Evolutionary conservation across 352 stramenopile species (phyloP).

Genomic region (Phytophthora fragariaefolia): DNA sequence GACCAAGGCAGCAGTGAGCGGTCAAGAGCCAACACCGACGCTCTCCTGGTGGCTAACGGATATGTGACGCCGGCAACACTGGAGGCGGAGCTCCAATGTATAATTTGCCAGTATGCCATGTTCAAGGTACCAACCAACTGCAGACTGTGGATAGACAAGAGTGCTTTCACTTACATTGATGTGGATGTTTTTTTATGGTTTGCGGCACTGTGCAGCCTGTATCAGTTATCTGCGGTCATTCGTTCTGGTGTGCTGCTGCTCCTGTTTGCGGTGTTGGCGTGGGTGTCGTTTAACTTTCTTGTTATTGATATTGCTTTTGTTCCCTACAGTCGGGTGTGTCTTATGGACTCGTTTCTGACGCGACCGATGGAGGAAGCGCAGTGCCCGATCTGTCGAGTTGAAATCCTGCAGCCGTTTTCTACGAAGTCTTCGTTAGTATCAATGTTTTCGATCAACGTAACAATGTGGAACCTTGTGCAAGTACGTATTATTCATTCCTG

Average conservation of each 20-base stretch:
- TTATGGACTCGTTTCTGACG: conserved; percentile 57
- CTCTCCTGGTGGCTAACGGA: conserved; percentile 25
- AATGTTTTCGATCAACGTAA: conserved; percentile 70
- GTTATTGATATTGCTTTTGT: neutral
- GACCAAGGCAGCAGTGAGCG: conserved; percentile 1
- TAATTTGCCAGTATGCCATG: conserved; percentile 61
- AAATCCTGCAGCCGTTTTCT: conserved; percentile 43
- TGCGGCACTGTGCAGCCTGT: conserved; percentile 49
- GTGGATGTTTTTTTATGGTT: too few species aligned
- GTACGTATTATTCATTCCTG: conserved; percentile 42
- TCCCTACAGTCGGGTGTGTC: conserved; percentile 49
- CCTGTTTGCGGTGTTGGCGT: too few species aligned
- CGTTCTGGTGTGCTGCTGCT: conserved; percentile 47
- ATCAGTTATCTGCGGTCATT: conserved; percentile 54
- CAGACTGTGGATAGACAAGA: neutral
- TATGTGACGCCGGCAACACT: conserved; percentile 27
- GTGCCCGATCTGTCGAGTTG: conserved; percentile 54
- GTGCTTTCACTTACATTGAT: too few species aligned
- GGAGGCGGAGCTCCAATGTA: conserved; percentile 55
- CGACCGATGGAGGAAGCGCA: conserved; percentile 52
- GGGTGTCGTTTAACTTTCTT: too few species aligned
- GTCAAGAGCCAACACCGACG: conserved; percentile 29
- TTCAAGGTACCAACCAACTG: conserved; percentile 45
- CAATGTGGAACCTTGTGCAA: conserved; percentile 77
- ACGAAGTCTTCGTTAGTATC: conserved; percentile 27